Conservation (phyloP, 208 protist genomes). For the Angomonas desouzai region DNA sequence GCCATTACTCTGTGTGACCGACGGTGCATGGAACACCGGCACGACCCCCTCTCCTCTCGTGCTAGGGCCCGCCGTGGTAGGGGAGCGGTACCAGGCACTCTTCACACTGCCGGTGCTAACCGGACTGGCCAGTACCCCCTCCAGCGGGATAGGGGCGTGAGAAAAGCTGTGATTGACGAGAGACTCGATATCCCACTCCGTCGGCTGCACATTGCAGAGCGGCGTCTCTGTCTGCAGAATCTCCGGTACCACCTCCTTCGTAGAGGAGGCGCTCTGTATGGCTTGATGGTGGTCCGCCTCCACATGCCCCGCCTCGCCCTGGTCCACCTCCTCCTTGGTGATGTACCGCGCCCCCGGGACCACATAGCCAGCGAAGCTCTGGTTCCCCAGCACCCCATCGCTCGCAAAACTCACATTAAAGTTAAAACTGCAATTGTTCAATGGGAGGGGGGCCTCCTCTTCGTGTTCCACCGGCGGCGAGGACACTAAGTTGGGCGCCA, state of each 20-base stretch:
- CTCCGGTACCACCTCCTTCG: background rate
- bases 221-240: background rate
- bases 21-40: background rate
- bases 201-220: background rate
- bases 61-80: background rate
- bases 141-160: background rate
- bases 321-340: background rate
- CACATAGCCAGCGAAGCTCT: slow-evolving; percentile 8
- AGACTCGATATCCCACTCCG: background rate
- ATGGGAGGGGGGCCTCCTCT: background rate
- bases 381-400: background rate
- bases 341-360: slow-evolving; percentile 13
- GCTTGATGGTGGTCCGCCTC: background rate
- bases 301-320: background rate
- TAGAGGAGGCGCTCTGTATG: background rate
- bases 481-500: background rate
- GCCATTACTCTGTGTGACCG: too few relatives aligned
- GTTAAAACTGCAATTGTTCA: slow-evolving; percentile 6
- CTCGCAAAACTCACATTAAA: slow-evolving; percentile 9
- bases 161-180: slow-evolving; percentile 13
- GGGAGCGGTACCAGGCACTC: background rate
- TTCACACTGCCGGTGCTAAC: background rate
- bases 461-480: background rate
- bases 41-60: background rate
- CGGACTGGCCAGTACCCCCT: background rate